Evolutionary conservation across 2,329 filamentous ascomycete genomes (phyloP).

Genomic region (Aureobasidium vineae): DNA sequence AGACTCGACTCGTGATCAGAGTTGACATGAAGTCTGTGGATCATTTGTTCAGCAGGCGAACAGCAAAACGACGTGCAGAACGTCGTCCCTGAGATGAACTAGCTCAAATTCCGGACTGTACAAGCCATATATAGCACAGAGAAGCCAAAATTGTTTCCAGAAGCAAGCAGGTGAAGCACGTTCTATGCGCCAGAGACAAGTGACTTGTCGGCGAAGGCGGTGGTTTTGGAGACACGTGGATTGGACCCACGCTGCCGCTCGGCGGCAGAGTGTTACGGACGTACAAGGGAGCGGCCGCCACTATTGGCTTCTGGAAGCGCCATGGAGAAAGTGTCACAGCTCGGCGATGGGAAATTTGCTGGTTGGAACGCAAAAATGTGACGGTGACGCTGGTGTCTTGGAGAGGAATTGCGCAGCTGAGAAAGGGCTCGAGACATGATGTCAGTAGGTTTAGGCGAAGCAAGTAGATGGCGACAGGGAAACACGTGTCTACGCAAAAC

Average conservation of each 20-base stretch:
- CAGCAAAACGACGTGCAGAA: background rate
- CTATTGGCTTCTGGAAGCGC: constrained; percentile 26
- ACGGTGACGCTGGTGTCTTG: constrained; percentile 4
- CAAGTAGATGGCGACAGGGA: background rate
- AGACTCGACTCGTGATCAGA: background rate
- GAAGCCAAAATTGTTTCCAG: constrained; percentile 3
- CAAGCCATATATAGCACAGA: background rate
- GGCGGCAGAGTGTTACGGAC: background rate
- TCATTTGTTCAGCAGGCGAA: background rate
- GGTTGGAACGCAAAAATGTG: background rate
- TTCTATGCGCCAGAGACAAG: constrained; percentile 4
- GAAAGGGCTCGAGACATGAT: constrained; percentile 3
- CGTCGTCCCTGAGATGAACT: background rate
- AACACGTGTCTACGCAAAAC: constrained; percentile 18
- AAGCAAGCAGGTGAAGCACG: constrained; percentile 7
- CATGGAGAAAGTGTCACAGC: constrained; percentile 11
- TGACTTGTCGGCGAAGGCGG: background rate
- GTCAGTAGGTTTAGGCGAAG: constrained; percentile 3
- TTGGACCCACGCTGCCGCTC: constrained; percentile 1
- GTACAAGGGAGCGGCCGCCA: constrained; percentile 12
- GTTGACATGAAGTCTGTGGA: background rate
- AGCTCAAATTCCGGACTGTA: background rate
- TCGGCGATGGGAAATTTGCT: background rate
- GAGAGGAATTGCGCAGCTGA: background rate
- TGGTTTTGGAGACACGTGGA: constrained; percentile 10